A percentile compares a stretch with the other conserved stretches of the same genome.
Conservation (phyloP, 345 rosid genomes). For the Isatis tinctoria region DNA sequence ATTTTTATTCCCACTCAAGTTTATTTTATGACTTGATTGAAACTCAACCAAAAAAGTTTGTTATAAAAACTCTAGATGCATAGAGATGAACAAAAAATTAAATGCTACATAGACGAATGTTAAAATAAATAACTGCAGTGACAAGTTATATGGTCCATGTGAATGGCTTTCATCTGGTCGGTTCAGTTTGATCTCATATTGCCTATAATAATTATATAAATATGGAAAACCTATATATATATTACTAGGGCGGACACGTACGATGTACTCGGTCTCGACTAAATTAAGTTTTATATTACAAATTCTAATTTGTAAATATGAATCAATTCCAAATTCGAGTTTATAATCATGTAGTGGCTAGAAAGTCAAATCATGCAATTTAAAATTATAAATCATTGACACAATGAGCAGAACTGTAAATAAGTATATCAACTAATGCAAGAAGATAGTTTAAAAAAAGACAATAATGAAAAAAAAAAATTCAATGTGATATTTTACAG, state of each 20-base stretch:
- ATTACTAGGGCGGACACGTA: not conserved
- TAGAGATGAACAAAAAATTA: slow-evolving; percentile 15
- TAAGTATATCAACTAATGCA: no score
- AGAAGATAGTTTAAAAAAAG: no score
- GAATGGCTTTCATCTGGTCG: slow-evolving; percentile 32
- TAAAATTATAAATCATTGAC: not conserved
- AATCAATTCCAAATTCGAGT: not conserved
- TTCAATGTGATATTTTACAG: no score
- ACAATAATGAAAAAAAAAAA: no score
- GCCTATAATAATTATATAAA: no score
- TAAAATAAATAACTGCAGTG: not conserved
- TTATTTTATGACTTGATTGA: slow-evolving; percentile 5
- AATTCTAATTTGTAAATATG: not conserved
- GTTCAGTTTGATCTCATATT: slow-evolving; percentile 1
- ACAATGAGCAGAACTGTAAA: no score
- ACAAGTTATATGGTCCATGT: slow-evolving; percentile 29
- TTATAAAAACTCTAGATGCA: not conserved
- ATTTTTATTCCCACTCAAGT: not conserved
- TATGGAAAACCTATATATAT: not conserved
- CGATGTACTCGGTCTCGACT: not conserved
- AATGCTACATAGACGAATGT: not conserved
- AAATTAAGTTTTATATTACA: not conserved
- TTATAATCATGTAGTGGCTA: not conserved
- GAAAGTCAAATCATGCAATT: not conserved
- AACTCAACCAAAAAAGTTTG: slow-evolving; percentile 14